These are phyloP conservation scores for Fusarium sp. DNA, from an alignment of 2,329 filamentous ascomycete species.

Conservation along the genomic window DNA sequence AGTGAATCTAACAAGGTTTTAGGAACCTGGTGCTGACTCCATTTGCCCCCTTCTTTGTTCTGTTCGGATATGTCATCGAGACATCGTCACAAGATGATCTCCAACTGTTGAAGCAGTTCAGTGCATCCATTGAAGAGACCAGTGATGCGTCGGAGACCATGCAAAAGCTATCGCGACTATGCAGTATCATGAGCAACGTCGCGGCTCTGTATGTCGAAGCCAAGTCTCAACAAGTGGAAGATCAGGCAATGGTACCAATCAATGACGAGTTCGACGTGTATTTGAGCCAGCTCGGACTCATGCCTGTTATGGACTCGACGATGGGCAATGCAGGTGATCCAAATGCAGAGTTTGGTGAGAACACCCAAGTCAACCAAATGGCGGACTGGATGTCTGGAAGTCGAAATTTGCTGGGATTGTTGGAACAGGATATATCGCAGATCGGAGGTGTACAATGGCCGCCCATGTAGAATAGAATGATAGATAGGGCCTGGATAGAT, in stretches of 20 bases:
- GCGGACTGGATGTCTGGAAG: conserved; percentile 74
- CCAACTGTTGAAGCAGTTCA: conserved; percentile 63
- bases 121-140: conserved; percentile 61
- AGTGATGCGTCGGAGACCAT: conserved; percentile 65
- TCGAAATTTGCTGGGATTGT: conserved; percentile 69
- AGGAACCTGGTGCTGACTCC: conserved; percentile 66
- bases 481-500: conserved; percentile 1
- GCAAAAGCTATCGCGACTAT: conserved; percentile 69
- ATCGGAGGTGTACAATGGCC: conserved; percentile 53
- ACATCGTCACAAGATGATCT: conserved; percentile 64
- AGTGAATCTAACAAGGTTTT: conserved; percentile 10
- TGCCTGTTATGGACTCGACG: conserved; percentile 53
- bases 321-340: conserved; percentile 26
- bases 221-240: conserved; percentile 59
- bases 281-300: conserved; percentile 69
- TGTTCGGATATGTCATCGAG: conserved; percentile 68
- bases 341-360: conserved; percentile 37
- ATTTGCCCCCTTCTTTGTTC: conserved; percentile 67
- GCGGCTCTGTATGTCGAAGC: conserved; percentile 70
- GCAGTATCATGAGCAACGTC: conserved; percentile 68
- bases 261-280: conserved; percentile 72
- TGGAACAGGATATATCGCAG: conserved; percentile 68
- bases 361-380: conserved; percentile 56
- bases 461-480: conserved; percentile 24
- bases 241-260: conserved; percentile 58